Evolutionary conservation across 768 basidiomycete species (phyloP).

Genomic region (Boletus rubescentipes): DNA sequence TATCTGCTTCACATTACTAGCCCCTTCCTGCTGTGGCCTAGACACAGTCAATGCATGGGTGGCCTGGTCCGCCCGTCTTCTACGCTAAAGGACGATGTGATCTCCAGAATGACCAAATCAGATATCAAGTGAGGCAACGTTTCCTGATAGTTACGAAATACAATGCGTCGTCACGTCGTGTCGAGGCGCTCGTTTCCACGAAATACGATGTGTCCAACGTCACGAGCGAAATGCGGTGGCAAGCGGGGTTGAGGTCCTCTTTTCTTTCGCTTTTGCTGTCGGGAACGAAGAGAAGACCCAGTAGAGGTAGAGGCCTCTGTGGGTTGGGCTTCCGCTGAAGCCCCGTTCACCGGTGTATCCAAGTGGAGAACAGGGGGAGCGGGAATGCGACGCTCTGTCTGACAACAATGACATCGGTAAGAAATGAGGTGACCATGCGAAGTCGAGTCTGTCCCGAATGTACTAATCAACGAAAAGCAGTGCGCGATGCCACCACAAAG

Average conservation of each 20-base stretch:
- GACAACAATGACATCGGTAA: conserved; percentile 61
- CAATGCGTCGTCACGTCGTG: too few species aligned
- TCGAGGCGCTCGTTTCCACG: conserved; percentile 55
- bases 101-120: not conserved
- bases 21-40: not conserved
- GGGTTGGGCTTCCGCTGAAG: not conserved
- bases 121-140: not conserved
- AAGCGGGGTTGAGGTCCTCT: conserved; percentile 35
- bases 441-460: conserved; percentile 34
- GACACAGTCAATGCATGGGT: not conserved
- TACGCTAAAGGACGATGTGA: not conserved
- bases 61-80: not conserved
- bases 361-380: conserved; percentile 48
- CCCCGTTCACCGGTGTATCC: not conserved
- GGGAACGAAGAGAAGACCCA: not conserved
- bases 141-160: not conserved
- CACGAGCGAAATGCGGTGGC: conserved; percentile 61
- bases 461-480: conserved; percentile 17
- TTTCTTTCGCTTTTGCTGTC: conserved; percentile 16
- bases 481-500: not conserved
- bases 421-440: conserved; percentile 55
- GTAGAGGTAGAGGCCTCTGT: not conserved
- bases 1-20: not conserved
- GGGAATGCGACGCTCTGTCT: conserved; percentile 61
- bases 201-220: conserved; percentile 66